Percentiles rank a stretch among this genome's conserved stretches.
Conservation (phyloP, 2,329 filamentous ascomycete genomes). For the Aspergillus japonicus region DNA sequence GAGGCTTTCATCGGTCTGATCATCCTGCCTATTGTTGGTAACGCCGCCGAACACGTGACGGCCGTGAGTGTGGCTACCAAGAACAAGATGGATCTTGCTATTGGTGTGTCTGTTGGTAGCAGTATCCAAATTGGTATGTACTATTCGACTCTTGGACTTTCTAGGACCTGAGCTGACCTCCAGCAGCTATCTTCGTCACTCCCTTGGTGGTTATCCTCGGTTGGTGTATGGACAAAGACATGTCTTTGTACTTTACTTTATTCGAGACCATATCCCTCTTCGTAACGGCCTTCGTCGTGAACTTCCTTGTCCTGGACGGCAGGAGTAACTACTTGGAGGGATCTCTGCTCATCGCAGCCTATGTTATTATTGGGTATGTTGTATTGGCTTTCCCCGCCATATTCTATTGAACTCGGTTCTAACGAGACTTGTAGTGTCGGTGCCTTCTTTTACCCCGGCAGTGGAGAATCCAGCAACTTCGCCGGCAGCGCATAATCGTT, state of each 20-base stretch:
- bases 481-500: conserved; percentile 14
- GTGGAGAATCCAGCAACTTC: conserved; percentile 28
- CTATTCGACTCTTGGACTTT: neutral
- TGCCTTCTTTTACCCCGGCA: conserved; percentile 39
- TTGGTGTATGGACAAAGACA: conserved; percentile 72
- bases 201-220: conserved; percentile 74
- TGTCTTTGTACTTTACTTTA: conserved; percentile 63
- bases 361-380: conserved; percentile 69
- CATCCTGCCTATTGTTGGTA: conserved; percentile 75
- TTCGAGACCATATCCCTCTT: conserved; percentile 72
- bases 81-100: conserved; percentile 82
- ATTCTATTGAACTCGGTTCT: neutral
- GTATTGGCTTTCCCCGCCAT: too few relatives aligned
- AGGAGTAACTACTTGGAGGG: conserved; percentile 82
- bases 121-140: conserved; percentile 67
- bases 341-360: conserved; percentile 71
- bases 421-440: conserved; percentile 40
- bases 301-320: conserved; percentile 81
- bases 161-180: conserved; percentile 4
- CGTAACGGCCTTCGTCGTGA: conserved; percentile 78
- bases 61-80: conserved; percentile 77
- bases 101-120: conserved; percentile 75
- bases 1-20: conserved; percentile 75
- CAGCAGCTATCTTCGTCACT: conserved; percentile 68
- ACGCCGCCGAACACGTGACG: conserved; percentile 78